Evolutionary conservation across 2,329 filamentous ascomycete genomes (phyloP).

Genomic region (Penicillium paneum): DNA sequence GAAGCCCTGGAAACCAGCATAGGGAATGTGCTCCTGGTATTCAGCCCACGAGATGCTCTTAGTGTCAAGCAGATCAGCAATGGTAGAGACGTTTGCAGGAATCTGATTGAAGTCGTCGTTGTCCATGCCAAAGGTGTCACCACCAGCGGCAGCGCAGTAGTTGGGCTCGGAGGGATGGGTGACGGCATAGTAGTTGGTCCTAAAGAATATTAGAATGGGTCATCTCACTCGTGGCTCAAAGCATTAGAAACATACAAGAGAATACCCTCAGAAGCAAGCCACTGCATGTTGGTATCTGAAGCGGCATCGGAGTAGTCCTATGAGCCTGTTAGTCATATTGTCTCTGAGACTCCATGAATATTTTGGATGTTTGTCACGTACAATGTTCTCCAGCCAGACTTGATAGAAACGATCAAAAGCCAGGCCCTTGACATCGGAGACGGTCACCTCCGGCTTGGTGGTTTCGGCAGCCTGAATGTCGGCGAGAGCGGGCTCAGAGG

Average conservation of each 20-base stretch:
- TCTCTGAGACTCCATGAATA: neutral
- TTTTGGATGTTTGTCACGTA: constrained; percentile 27
- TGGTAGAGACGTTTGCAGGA: constrained; percentile 60
- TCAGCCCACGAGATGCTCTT: constrained; percentile 64
- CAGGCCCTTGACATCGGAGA: constrained; percentile 64
- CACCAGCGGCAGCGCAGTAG: constrained; percentile 65
- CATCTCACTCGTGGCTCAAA: neutral
- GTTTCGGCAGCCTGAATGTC: constrained; percentile 48
- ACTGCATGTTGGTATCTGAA: constrained; percentile 50
- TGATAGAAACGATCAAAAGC: constrained; percentile 69
- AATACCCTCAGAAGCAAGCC: constrained; percentile 51
- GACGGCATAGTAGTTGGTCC: constrained; percentile 56
- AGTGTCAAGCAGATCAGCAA: constrained; percentile 66
- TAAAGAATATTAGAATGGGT: neutral
- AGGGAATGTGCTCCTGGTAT: constrained; percentile 78
- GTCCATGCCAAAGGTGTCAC: constrained; percentile 70
- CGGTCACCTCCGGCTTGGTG: constrained; percentile 59
- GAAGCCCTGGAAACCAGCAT: constrained; percentile 66
- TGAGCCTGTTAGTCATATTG: neutral
- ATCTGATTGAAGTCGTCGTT: constrained; percentile 63
- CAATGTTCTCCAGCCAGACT: constrained; percentile 76
- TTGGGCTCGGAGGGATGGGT: constrained; percentile 75
- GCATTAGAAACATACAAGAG: constrained; percentile 42
- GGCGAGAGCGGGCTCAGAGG: constrained; percentile 24
- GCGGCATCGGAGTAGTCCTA: constrained; percentile 60